A percentile compares a stretch with the other conserved stretches of the same genome.
phyloP scores from a whole-genome alignment of 371 early-diverging fungal genomes.

The Blakeslea trispora region DNA sequence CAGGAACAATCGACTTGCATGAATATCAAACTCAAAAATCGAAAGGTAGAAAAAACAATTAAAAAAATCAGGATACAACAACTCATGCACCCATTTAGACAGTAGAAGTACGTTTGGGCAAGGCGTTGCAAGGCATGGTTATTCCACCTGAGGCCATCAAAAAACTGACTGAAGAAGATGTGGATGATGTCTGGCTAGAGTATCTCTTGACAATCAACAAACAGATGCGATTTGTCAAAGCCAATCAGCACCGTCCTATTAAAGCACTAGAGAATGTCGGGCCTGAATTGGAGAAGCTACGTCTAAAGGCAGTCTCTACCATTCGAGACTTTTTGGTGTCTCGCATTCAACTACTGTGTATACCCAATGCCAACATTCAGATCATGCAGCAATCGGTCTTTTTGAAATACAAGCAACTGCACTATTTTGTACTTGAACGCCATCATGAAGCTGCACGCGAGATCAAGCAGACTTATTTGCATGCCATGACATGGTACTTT shows the following conservation, averaged over 20 bases:
- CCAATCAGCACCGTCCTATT: conserved; percentile 58
- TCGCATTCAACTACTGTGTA: conserved; percentile 79
- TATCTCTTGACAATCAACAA: conserved; percentile 79
- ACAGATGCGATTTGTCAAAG: conserved; percentile 83
- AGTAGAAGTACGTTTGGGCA: conserved; percentile 70
- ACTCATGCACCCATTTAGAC: too few relatives aligned
- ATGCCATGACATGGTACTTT: conserved; percentile 83
- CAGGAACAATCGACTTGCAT: conserved; percentile 82
- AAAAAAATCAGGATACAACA: too few relatives aligned
- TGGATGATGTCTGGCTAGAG: conserved; percentile 84
- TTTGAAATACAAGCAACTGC: conserved; percentile 84
- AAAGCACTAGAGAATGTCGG: conserved; percentile 80
- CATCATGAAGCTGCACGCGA: conserved; percentile 90
- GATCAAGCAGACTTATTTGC: conserved; percentile 81
- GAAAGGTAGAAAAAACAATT: conserved; percentile 73
- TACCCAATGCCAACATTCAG: conserved; percentile 89
- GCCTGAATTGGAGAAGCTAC: conserved; percentile 86
- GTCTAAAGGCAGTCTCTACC: conserved; percentile 79
- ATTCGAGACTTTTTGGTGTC: conserved; percentile 85
- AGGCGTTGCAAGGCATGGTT: conserved; percentile 79
- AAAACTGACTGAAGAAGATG: conserved; percentile 87
- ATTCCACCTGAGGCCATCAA: conserved; percentile 79
- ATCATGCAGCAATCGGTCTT: conserved; percentile 89
- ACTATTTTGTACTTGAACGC: conserved; percentile 84
- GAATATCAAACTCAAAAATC: conserved; percentile 81